Evolutionary conservation across 345 rosid genomes (phyloP).

Genomic region (Clausena lansium): DNA sequence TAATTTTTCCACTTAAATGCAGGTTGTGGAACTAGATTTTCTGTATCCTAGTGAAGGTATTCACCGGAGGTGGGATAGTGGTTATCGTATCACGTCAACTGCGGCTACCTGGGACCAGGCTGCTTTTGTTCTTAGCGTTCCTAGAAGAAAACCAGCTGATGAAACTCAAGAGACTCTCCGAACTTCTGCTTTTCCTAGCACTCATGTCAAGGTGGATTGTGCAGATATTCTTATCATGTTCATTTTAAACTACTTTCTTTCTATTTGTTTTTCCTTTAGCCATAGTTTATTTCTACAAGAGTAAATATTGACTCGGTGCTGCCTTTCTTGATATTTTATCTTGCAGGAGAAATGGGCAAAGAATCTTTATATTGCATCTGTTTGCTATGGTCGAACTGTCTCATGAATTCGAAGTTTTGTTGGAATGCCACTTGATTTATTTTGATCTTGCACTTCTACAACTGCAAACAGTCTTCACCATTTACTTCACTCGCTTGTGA

Average conservation of each 20-base stretch:
- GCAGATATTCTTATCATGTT: neutral
- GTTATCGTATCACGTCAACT: constrained; percentile 90
- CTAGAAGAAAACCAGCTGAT: constrained; percentile 79
- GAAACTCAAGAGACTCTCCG: constrained; percentile 97
- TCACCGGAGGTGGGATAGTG: constrained; percentile 93
- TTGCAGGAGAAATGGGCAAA: constrained; percentile 94
- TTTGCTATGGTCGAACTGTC: constrained; percentile 97
- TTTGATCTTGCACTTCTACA: constrained; percentile 18
- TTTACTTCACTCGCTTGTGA: constrained; percentile 25
- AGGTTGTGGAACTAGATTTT: constrained; percentile 98
- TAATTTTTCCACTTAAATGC: constrained; percentile 15
- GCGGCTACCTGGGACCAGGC: constrained; percentile 95
- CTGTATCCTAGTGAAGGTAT: constrained; percentile 98
- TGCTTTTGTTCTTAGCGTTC: constrained; percentile 92
- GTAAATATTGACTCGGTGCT: constrained; percentile 3
- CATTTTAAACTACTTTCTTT: neutral
- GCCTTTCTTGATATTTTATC: constrained; percentile 9
- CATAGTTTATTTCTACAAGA: neutral
- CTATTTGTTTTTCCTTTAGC: neutral
- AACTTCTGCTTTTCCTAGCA: constrained; percentile 94
- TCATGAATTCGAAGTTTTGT: constrained; percentile 55
- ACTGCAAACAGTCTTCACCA: constrained; percentile 14
- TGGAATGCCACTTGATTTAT: constrained; percentile 29
- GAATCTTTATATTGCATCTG: constrained; percentile 87
- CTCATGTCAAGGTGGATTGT: constrained; percentile 77